Evolutionary conservation across 768 basidiomycete genomes (phyloP).

Genomic region (Boletus rubropictus): DNA sequence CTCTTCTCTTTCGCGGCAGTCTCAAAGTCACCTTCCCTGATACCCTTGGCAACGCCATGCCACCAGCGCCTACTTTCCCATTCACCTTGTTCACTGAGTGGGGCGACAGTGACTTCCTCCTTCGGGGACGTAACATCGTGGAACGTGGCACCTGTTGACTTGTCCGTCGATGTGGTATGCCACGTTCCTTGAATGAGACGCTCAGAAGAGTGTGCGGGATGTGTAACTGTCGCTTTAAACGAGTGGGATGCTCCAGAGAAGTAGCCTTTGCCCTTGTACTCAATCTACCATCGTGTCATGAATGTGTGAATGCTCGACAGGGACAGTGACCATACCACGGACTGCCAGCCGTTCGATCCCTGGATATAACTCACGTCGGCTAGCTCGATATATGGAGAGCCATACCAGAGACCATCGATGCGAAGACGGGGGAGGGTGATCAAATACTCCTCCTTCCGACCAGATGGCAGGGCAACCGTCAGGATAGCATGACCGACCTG

Average conservation of each 20-base stretch:
- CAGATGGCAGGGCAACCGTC: constrained; percentile 55
- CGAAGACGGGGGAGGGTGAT: constrained; percentile 89
- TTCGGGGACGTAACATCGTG: constrained; percentile 71
- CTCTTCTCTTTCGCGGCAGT: constrained; percentile 83
- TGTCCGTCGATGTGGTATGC: constrained; percentile 59
- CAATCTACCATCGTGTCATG: constrained; percentile 52
- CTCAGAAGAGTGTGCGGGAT: constrained; percentile 39
- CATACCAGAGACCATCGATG: constrained; percentile 91
- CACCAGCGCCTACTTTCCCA: constrained; percentile 87
- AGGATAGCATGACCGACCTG: constrained; percentile 93
- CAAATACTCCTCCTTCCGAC: constrained; percentile 64
- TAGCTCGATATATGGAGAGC: constrained; percentile 90
- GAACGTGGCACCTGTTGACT: constrained; percentile 48
- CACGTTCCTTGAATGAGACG: constrained; percentile 75
- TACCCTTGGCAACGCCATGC: constrained; percentile 84
- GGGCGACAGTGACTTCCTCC: constrained; percentile 66
- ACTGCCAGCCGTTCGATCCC: constrained; percentile 53
- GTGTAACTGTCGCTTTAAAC: constrained; percentile 77
- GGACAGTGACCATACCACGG: constrained; percentile 35
- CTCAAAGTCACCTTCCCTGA: constrained; percentile 88
- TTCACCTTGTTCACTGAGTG: constrained; percentile 60
- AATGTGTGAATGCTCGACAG: constrained; percentile 9
- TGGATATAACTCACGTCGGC: constrained; percentile 77
- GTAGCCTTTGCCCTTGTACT: constrained; percentile 96
- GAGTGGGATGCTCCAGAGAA: constrained; percentile 89